Conservation (phyloP, 805 yeast genomes). For the Metschnikowia orientalis region DNA sequence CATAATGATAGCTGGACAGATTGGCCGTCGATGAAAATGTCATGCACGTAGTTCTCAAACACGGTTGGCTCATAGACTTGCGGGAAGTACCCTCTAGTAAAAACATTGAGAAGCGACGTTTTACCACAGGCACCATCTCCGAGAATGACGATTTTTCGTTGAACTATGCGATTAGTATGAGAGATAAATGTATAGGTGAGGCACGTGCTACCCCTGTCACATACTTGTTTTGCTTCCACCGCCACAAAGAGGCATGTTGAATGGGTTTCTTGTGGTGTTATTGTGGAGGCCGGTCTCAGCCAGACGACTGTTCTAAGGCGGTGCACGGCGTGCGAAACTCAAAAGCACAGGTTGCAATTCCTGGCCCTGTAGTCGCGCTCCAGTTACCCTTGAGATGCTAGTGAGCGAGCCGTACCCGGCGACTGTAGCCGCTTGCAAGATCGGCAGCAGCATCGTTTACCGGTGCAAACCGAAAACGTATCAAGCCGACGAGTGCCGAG, state of each 20-base stretch:
- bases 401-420: too few species aligned
- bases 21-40: slow-evolving; percentile 90
- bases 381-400: too few species aligned
- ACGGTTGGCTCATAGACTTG: slow-evolving; percentile 98
- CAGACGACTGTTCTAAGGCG: too few species aligned
- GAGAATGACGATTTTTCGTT: slow-evolving; percentile 86
- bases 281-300: too few species aligned
- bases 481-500: too few species aligned
- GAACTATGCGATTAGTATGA: slow-evolving; percentile 41
- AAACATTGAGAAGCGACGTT: slow-evolving; percentile 89
- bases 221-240: slow-evolving; percentile 39
- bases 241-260: slow-evolving; percentile 42
- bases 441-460: too few species aligned
- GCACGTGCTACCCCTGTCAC: slow-evolving; percentile 17
- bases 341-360: too few species aligned
- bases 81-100: slow-evolving; percentile 96
- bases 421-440: too few species aligned
- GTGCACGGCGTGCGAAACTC: too few species aligned
- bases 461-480: too few species aligned
- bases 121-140: slow-evolving; percentile 99
- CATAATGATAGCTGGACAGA: slow-evolving; percentile 89
- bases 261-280: too few species aligned
- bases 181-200: background rate
- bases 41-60: slow-evolving; percentile 95
- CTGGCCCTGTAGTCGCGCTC: too few species aligned